A percentile compares a stretch with the other conserved stretches of the same genome.
phyloP scores from a whole-genome alignment of 352 stramenopile species.

The Bremia lactucae region DNA sequence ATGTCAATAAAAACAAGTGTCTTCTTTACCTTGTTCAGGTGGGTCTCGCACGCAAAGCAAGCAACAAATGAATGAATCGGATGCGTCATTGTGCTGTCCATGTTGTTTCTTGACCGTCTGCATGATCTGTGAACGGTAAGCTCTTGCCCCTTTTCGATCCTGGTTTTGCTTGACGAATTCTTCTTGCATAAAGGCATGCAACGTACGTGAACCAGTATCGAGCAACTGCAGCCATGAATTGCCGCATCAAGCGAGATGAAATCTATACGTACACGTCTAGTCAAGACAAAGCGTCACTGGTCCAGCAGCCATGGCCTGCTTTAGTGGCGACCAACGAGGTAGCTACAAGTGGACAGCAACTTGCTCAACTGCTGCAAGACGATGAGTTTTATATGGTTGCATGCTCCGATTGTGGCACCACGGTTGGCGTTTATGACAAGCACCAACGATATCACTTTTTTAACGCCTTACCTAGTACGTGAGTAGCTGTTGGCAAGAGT shows the following conservation, averaged over 20 bases:
- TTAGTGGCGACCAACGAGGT: slow-evolving; percentile 6
- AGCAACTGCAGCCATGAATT: slow-evolving; percentile 49
- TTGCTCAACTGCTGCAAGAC: slow-evolving; percentile 20
- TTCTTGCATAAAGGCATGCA: slow-evolving; percentile 31
- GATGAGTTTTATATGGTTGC: slow-evolving; percentile 60
- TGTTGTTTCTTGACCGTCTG: slow-evolving; percentile 78
- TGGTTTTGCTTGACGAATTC: slow-evolving; percentile 3
- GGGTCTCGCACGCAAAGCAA: neutral
- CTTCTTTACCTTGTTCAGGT: slow-evolving; percentile 10
- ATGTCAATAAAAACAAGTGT: neutral
- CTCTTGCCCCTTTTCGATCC: neutral
- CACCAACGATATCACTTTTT: slow-evolving; percentile 67
- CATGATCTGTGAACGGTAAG: slow-evolving; percentile 55
- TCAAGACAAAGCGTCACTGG: slow-evolving; percentile 11
- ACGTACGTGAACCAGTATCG: slow-evolving; percentile 69
- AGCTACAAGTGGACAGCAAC: slow-evolving; percentile 11
- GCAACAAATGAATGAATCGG: too few species aligned
- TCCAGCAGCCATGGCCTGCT: slow-evolving; percentile 33
- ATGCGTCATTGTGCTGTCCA: slow-evolving; percentile 60
- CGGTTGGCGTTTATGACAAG: slow-evolving; percentile 55
- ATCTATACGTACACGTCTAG: slow-evolving; percentile 44
- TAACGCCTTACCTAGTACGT: slow-evolving; percentile 64
- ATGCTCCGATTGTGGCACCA: slow-evolving; percentile 69
- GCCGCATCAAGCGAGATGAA: slow-evolving; percentile 56
- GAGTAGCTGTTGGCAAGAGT: too few species aligned